Percentiles rank a stretch among this genome's conserved stretches.
Evolutionary conservation across 345 rosid genomes (phyloP).

Genomic region (Excoecaria cochinchinensis): DNA sequence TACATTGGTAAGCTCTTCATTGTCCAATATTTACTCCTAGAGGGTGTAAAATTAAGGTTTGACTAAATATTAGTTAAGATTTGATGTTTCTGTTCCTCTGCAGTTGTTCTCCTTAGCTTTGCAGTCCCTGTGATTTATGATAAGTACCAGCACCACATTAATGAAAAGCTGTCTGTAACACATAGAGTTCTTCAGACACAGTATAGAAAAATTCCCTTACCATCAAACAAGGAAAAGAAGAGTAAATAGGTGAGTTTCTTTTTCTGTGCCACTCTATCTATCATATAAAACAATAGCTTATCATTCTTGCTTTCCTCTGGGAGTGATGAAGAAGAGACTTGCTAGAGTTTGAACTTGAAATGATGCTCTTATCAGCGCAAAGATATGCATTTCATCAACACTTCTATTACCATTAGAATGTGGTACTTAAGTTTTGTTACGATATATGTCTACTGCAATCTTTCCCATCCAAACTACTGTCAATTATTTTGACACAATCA

Average conservation of each 20-base stretch:
- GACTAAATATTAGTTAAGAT: not conserved
- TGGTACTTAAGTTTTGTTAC: not conserved
- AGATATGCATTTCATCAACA: not conserved
- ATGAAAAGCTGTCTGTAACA: conserved; percentile 53
- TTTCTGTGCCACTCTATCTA: conserved; percentile 5
- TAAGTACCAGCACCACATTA: conserved; percentile 64
- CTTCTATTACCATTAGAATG: not conserved
- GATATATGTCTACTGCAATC: too few species aligned
- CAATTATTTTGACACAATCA: too few species aligned
- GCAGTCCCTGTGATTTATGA: conserved; percentile 68
- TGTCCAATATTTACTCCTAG: not conserved
- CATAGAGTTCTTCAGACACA: conserved; percentile 51
- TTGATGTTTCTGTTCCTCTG: conserved; percentile 6
- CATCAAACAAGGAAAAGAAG: conserved; percentile 66
- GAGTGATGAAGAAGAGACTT: not conserved
- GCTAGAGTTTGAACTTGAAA: not conserved
- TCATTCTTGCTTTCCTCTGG: not conserved
- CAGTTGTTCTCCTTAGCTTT: conserved; percentile 73
- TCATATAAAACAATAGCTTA: not conserved
- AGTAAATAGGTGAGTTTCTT: conserved; percentile 52
- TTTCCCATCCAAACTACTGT: too few species aligned
- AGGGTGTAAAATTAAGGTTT: not conserved
- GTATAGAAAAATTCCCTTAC: conserved; percentile 51
- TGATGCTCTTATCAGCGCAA: not conserved
- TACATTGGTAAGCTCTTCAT: conserved; percentile 65